Evolutionary conservation across 495 filamentous ascomycete species (phyloP).

Genomic region (Penicillium egyptiacum): DNA sequence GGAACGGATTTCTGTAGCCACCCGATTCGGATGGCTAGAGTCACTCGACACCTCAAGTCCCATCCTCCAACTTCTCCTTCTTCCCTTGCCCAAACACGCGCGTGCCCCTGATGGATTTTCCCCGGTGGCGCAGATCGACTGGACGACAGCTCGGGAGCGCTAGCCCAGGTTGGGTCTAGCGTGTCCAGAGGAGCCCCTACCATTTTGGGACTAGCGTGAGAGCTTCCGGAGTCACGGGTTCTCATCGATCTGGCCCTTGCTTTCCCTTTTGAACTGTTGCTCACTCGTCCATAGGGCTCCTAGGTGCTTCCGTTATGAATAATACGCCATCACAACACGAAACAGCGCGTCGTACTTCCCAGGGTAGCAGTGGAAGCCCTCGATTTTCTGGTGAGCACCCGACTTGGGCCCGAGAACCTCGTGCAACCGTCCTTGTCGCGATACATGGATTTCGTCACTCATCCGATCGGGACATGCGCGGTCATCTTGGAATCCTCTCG

Average conservation of each 20-base stretch:
- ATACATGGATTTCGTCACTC: conserved; percentile 5
- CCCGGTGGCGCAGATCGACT: conserved; percentile 42
- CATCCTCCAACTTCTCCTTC: conserved; percentile 10
- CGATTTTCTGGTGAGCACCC: conserved; percentile 38
- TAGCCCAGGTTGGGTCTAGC: conserved; percentile 30
- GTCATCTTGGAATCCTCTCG: conserved; percentile 5
- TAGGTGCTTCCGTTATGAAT: conserved; percentile 36
- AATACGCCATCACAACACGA: conserved; percentile 26
- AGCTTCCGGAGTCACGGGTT: conserved; percentile 50
- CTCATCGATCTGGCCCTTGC: conserved; percentile 26
- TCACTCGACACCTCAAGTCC: not conserved
- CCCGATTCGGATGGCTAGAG: too few relatives aligned
- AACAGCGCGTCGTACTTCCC: conserved; percentile 35
- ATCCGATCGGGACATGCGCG: conserved; percentile 2
- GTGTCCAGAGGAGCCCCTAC: conserved; percentile 21
- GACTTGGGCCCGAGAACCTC: conserved; percentile 9
- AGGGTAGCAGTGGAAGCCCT: conserved; percentile 40
- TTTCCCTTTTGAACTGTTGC: conserved; percentile 14
- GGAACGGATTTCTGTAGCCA: not conserved
- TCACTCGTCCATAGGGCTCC: conserved; percentile 14
- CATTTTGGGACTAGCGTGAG: conserved; percentile 31
- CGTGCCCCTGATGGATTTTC: conserved; percentile 24
- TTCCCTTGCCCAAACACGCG: conserved; percentile 4
- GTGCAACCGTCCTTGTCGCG: conserved; percentile 7
- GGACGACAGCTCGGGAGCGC: conserved; percentile 41